Conservation (phyloP, 31 red algal species). For the Endocladia muricata region DNA sequence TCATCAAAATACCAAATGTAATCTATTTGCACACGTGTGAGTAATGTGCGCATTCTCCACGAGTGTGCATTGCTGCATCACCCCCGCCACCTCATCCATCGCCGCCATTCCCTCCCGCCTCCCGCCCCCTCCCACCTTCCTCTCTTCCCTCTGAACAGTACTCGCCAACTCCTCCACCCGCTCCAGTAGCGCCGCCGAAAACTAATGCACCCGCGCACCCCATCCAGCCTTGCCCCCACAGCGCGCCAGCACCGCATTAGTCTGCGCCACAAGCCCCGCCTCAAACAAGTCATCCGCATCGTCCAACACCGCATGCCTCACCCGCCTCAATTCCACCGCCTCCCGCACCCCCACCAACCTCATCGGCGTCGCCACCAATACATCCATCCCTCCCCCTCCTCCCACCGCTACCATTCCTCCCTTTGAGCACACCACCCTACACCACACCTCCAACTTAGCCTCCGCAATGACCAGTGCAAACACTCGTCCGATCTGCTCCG, state of each 20-base stretch:
- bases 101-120: too few relatives aligned
- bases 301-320: conserved; percentile 77
- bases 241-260: conserved; percentile 53
- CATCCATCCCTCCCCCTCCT: conserved; percentile 26
- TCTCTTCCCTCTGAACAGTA: too few relatives aligned
- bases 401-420: conserved; percentile 15
- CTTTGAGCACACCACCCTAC: conserved; percentile 10
- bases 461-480: not conserved
- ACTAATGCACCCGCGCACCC: conserved; percentile 84
- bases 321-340: conserved; percentile 13
- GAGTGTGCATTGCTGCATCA: too few relatives aligned
- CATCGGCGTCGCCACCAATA: conserved; percentile 83
- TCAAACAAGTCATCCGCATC: conserved; percentile 81
- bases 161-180: conserved; percentile 72
- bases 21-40: too few relatives aligned
- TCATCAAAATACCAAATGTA: too few relatives aligned
- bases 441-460: not conserved
- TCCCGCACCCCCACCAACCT: conserved; percentile 14
- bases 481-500: conserved; percentile 41
- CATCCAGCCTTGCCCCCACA: conserved; percentile 61
- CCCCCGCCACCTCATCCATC: too few relatives aligned
- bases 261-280: not conserved
- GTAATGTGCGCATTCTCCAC: too few relatives aligned
- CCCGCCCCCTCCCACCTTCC: too few relatives aligned
- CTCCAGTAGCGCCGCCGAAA: conserved; percentile 68